A percentile compares a stretch with the other conserved stretches of the same genome.
phyloP scores from a whole-genome alignment of 164 flowering plant genomes.

The Berberis vulgaris region DNA sequence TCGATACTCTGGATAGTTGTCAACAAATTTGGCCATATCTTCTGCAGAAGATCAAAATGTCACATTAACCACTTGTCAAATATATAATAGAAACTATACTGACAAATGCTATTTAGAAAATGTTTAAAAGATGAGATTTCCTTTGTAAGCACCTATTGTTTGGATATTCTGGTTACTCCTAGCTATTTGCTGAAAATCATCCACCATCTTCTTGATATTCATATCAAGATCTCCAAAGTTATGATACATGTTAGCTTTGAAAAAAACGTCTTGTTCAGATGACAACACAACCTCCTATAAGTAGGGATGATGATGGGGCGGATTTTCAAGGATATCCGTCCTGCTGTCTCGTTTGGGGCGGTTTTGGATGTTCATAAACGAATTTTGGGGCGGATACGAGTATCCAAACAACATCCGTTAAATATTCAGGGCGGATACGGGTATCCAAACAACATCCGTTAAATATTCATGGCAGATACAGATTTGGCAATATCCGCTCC shows the following conservation, averaged over 20 bases:
- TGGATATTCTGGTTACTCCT: constrained; percentile 93
- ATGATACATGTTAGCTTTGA: constrained; percentile 88
- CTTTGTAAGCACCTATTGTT: constrained; percentile 60
- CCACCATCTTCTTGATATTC: constrained; percentile 93
- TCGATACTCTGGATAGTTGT: constrained; percentile 90
- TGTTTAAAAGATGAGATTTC: background rate
- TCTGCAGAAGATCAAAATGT: constrained; percentile 41
- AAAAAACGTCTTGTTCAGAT: constrained; percentile 89
- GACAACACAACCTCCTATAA: constrained; percentile 84
- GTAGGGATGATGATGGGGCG: too few species aligned
- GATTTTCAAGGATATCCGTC: too few species aligned
- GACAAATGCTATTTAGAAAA: background rate
- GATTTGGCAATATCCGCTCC: too few species aligned
- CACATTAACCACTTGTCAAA: background rate
- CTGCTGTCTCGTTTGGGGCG: too few species aligned
- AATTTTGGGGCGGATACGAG: too few species aligned
- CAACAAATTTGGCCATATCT: constrained; percentile 98
- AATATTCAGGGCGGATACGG: too few species aligned
- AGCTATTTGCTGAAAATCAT: constrained; percentile 90
- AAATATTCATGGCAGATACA: too few species aligned
- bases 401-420: too few species aligned
- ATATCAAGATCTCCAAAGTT: constrained; percentile 98
- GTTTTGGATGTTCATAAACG: too few species aligned
- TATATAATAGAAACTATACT: background rate
- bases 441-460: too few species aligned